Evolutionary conservation across 345 rosid species (phyloP).

Genomic region (Angophora floribunda): DNA sequence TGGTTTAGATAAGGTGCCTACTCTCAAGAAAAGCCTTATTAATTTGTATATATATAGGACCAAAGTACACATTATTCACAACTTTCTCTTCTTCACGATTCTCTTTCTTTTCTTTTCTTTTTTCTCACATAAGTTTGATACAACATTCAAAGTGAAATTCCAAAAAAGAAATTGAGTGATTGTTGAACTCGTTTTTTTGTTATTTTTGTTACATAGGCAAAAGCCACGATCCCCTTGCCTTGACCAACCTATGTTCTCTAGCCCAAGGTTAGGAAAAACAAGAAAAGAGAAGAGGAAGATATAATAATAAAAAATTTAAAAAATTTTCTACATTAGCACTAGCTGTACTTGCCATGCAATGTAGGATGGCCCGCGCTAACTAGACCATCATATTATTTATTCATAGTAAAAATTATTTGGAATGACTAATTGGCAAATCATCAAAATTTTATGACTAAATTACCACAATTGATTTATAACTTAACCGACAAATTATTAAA

Average conservation of each 20-base stretch:
- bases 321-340: rapidly evolving
- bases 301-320: no score
- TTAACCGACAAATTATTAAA: background rate
- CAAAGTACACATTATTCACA: background rate
- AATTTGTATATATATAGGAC: background rate
- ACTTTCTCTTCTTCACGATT: background rate
- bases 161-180: background rate
- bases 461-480: no score
- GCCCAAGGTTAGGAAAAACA: no score
- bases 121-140: background rate
- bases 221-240: no score
- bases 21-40: background rate
- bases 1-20: background rate
- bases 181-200: background rate
- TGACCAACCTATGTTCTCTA: no score
- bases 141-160: background rate
- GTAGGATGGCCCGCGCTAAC: rapidly evolving
- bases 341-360: rapidly evolving
- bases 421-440: background rate
- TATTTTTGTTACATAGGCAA: background rate
- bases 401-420: rapidly evolving
- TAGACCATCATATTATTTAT: background rate
- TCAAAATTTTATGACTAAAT: background rate
- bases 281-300: no score
- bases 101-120: background rate